Evolutionary conservation across 176 grass and related monocot species (phyloP).

Genomic region (Rhynchospora tenuis): DNA sequence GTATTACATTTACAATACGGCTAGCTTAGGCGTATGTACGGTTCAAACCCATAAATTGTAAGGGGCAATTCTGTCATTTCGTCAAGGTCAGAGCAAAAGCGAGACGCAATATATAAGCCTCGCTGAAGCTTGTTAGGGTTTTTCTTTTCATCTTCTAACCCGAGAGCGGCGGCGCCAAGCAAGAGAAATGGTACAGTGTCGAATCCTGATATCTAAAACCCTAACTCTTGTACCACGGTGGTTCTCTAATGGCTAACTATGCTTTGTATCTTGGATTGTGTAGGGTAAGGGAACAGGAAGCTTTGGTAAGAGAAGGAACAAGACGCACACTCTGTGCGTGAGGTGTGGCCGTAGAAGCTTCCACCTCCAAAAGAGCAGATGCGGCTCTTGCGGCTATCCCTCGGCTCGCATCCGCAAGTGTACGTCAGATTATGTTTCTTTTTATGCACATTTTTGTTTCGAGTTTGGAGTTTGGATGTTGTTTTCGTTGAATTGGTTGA

Average conservation of each 20-base stretch:
- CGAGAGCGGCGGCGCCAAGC: not conserved
- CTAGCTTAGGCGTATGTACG: too few species aligned
- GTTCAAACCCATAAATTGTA: too few species aligned
- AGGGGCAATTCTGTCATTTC: not conserved
- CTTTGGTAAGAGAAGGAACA: slow-evolving; percentile 95
- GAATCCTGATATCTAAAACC: not conserved
- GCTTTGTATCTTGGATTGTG: not conserved
- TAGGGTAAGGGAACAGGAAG: slow-evolving; percentile 83
- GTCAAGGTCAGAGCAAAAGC: not conserved
- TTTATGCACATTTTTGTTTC: not conserved
- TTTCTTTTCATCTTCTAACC: not conserved
- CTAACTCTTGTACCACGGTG: not conserved
- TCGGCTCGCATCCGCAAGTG: slow-evolving; percentile 95
- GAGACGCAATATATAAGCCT: not conserved
- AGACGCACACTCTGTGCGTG: slow-evolving; percentile 93
- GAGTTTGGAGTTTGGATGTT: not conserved
- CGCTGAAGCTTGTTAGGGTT: not conserved
- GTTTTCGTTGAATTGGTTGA: not conserved
- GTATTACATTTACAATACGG: too few species aligned
- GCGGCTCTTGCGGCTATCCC: slow-evolving; percentile 77
- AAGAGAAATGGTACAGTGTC: not conserved
- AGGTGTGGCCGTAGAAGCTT: slow-evolving; percentile 84
- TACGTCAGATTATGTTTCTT: slow-evolving; percentile 16
- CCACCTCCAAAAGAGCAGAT: slow-evolving; percentile 93
- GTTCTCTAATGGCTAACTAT: not conserved